Base-by-base conservation (phyloP, 1,284 basidiomycete genomes). In the Ganoderma sinense region DNA sequence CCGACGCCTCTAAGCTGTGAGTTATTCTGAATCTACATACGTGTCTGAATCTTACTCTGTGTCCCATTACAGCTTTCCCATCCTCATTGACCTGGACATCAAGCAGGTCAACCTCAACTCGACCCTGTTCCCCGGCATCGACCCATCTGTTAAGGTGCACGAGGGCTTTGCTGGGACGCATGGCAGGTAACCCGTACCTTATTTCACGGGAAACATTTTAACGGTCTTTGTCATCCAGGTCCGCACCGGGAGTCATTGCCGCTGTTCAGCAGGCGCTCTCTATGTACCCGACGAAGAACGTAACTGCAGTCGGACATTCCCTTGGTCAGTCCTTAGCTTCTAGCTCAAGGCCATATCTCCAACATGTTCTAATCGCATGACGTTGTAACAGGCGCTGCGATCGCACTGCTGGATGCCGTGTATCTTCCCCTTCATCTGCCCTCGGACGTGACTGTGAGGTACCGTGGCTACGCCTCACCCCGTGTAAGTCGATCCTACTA, bases 71-170 rank as follows among this genome's bases (percentile, higher is more conserved):
- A 23, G 29, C 20, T 43, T 33, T 18, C 72, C 33, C 6, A 29
- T 29, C n/a, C 36, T 60, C 29, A 48, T 20, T 0, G 53, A 56
- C 29, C 53, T 56, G 14, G 80, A 80, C 60, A 36, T 76, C 16
- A 78, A 41, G 53, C 81, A 33, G 77, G 77, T 87, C 10, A 88
- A 92, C 73, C 78, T 78, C 0, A 80, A 87, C 60, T 75, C 83
- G 1, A 77, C 77, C 0, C 78, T 89, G 16, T 92, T 91, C 80
- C 88, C 88, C 14, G 86, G 86, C 0, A 65, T 89, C 43, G 74
- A 81, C 31, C 76, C 79, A 0, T 70, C 74, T 7, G 81, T 90
- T 29, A 48, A 82, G 69, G 87, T 86, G 0, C 89, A 91, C 74
- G 77, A 75, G 23, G 89, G 89, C 13, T 91, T 91, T 77, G 78